Percentiles rank a stretch among this genome's conserved stretches.
phyloP scores from a whole-genome alignment of 106 monocot genomes.

The Acorus calamus region DNA sequence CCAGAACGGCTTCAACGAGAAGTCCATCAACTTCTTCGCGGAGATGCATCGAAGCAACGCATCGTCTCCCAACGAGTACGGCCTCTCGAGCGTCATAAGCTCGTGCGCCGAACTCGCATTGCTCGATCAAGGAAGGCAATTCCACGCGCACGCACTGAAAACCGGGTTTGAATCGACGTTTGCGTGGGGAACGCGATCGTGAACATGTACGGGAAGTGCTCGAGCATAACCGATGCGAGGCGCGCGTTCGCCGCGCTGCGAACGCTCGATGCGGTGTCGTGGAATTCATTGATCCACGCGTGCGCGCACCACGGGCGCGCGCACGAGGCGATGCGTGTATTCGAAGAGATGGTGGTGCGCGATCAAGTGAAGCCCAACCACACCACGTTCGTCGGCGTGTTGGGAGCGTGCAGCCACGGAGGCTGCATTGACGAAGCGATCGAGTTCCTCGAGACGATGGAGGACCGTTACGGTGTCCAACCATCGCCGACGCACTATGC shows the following conservation, averaged over 20 bases:
- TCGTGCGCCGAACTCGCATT: constrained; percentile 55
- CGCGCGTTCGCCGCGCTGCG: constrained; percentile 39
- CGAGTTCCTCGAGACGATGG: constrained; percentile 39
- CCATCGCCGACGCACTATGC: constrained; percentile 40
- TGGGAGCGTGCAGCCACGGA: constrained; percentile 46
- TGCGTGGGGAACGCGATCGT: constrained; percentile 58
- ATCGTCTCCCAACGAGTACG: constrained; percentile 44
- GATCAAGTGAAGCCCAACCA: constrained; percentile 26
- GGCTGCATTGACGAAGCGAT: constrained; percentile 42
- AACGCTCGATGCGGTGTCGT: constrained; percentile 46
- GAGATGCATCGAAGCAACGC: constrained; percentile 41
- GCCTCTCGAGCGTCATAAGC: constrained; percentile 49
- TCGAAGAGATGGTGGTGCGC: constrained; percentile 24
- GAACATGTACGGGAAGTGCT: constrained; percentile 69
- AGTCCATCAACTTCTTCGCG: constrained; percentile 22
- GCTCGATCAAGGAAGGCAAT: constrained; percentile 51
- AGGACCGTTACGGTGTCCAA: constrained; percentile 14
- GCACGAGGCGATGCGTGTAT: constrained; percentile 13
- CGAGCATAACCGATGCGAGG: constrained; percentile 34
- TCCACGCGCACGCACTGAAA: constrained; percentile 58
- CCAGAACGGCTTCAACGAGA: constrained; percentile 42
- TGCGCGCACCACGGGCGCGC: constrained; percentile 44
- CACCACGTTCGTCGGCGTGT: constrained; percentile 49
- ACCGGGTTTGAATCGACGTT: constrained; percentile 43
- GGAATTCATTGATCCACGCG: constrained; percentile 67